These are phyloP conservation scores for Saccharomycopsis fodiens DNA, from an alignment of 805 yeast species.

Conservation along the genomic window DNA sequence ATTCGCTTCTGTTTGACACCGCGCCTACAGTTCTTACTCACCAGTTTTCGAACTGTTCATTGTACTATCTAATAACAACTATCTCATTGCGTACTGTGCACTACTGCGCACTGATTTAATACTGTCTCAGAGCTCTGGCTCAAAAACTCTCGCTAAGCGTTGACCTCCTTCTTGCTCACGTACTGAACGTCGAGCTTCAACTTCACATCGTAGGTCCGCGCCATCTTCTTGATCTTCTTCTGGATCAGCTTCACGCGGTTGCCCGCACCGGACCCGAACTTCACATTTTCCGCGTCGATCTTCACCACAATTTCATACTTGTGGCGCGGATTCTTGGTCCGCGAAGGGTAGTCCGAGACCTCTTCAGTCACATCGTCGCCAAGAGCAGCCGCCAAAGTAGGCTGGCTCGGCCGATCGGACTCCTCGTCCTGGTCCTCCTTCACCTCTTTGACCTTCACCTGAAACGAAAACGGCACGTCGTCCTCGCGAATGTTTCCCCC, in stretches of 20 bases:
- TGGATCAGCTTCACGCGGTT: slow-evolving; percentile 18
- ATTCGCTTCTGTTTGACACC: too few relatives aligned
- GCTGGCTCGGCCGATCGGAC: not conserved
- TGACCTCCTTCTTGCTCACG: not conserved
- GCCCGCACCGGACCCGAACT: slow-evolving; percentile 20
- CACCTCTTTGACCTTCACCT: slow-evolving; percentile 14
- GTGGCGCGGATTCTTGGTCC: not conserved
- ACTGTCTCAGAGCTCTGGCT: too few relatives aligned
- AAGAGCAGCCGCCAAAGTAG: not conserved
- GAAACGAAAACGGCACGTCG: slow-evolving; percentile 22
- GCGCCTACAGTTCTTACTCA: too few relatives aligned
- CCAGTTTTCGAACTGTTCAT: too few relatives aligned
- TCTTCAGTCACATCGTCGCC: slow-evolving; percentile 13
- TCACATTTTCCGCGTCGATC: slow-evolving; percentile 15
- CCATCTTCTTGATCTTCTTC: slow-evolving; percentile 19
- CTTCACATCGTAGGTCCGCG: slow-evolving; percentile 17
- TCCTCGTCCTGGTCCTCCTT: slow-evolving; percentile 1
- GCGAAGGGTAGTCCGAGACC: not conserved
- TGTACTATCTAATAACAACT: too few relatives aligned
- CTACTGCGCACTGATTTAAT: too few relatives aligned
- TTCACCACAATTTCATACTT: slow-evolving; percentile 16
- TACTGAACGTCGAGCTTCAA: slow-evolving; percentile 19
- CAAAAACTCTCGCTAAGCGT: not conserved
- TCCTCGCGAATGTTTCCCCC: slow-evolving; percentile 70
- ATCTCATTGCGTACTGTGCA: too few relatives aligned